These are phyloP conservation scores for Pelargonium australe DNA, from an alignment of 441 rosid genomes.

Conservation along the genomic window DNA sequence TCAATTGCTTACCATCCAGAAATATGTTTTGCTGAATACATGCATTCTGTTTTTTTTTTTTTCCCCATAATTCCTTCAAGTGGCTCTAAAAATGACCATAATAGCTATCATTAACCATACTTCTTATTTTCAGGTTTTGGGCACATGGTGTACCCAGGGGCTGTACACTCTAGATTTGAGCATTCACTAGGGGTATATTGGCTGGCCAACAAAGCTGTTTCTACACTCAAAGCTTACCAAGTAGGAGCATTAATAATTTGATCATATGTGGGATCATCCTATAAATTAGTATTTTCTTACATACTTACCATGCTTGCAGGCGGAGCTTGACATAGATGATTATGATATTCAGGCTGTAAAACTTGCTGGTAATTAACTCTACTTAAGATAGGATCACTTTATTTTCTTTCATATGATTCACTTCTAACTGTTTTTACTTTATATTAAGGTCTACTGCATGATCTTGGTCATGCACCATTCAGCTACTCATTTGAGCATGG, in stretches of 20 bases:
- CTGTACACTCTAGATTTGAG: constrained; percentile 75
- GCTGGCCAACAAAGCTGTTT: constrained; percentile 52
- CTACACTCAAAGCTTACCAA: constrained; percentile 40
- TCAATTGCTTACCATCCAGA: too few relatives aligned
- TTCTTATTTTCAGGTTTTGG: constrained; percentile 37
- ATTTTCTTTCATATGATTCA: neutral
- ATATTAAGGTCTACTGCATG: constrained; percentile 60
- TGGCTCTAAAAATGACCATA: neutral
- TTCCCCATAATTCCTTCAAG: too few relatives aligned
- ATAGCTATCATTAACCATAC: neutral
- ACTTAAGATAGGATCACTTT: neutral
- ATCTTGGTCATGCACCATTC: constrained; percentile 81
- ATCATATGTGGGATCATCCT: constrained; percentile 14
- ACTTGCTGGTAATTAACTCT: constrained; percentile 50
- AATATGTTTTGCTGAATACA: too few relatives aligned
- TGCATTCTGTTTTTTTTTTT: too few relatives aligned
- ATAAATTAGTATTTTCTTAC: constrained; percentile 11
- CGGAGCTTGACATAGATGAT: constrained; percentile 43
- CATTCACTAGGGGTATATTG: constrained; percentile 66
- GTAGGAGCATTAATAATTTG: constrained; percentile 29
- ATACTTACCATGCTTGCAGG: constrained; percentile 32
- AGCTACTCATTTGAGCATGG: constrained; percentile 63
- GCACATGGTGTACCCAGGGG: constrained; percentile 65
- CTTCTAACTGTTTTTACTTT: constrained; percentile 8
- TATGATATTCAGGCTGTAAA: constrained; percentile 49